A percentile compares a stretch with the other conserved stretches of the same genome.
These are phyloP conservation scores for Pseudonitzschia pungens DNA, from an alignment of 108 stramenopile genomes.

Conservation along the genomic window DNA sequence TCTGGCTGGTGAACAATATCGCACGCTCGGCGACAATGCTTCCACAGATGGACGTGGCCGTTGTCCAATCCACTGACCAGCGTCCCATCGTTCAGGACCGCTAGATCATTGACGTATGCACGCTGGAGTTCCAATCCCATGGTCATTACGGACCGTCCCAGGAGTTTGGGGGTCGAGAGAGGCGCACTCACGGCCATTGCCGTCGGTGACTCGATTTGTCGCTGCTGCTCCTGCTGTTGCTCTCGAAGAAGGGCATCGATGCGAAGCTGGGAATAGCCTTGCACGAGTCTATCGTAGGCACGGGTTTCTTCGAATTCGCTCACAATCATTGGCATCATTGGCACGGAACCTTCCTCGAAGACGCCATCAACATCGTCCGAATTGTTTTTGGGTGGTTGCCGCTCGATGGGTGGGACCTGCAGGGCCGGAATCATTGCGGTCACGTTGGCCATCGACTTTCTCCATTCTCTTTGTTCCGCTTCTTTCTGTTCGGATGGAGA, in stretches of 20 bases:
- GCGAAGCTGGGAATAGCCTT: conserved; percentile 51
- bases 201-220: not conserved
- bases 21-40: conserved; percentile 25
- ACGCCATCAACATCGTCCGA: conserved; percentile 13
- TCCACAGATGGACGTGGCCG: conserved; percentile 61
- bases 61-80: conserved; percentile 50
- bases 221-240: conserved; percentile 6
- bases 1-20: conserved; percentile 35
- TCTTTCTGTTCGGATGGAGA: conserved; percentile 37
- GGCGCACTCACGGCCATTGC: not conserved
- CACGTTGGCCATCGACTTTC: conserved; percentile 21
- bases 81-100: conserved; percentile 45
- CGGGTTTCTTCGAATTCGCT: conserved; percentile 11
- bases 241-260: conserved; percentile 40
- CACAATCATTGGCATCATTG: conserved; percentile 6
- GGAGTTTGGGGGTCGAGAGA: conserved; percentile 7
- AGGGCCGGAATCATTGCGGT: conserved; percentile 43
- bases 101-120: conserved; percentile 58
- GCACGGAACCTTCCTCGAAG: conserved; percentile 25
- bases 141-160: conserved; percentile 48
- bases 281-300: conserved; percentile 49
- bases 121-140: conserved; percentile 56
- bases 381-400: conserved; percentile 2
- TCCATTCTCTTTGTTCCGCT: conserved; percentile 16
- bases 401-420: conserved; percentile 28